Evolutionary conservation across 768 basidiomycete genomes (phyloP).

Genomic region (Asterophora lycoperdoides): DNA sequence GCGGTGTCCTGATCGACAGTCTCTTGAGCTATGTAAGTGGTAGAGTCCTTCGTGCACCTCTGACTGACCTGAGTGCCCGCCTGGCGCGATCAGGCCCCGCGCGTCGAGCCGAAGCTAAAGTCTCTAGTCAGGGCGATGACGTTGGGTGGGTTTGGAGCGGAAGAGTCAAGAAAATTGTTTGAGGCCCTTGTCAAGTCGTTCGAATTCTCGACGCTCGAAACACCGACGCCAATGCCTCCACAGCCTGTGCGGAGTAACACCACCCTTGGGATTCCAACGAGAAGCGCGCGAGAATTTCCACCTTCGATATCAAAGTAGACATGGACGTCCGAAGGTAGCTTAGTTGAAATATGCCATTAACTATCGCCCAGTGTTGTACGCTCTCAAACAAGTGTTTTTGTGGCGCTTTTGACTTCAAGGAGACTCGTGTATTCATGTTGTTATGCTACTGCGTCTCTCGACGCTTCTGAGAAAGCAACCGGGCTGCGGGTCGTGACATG

Average conservation of each 20-base stretch:
- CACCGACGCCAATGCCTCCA: slow-evolving; percentile 2
- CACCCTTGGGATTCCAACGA: slow-evolving; percentile 6
- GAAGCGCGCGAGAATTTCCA: background rate
- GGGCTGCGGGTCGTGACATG: too few relatives aligned
- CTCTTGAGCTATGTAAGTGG: slow-evolving; percentile 31
- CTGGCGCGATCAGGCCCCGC: slow-evolving; percentile 31
- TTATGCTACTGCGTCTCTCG: too few relatives aligned
- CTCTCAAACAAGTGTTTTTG: too few relatives aligned
- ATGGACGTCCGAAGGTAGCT: too few relatives aligned
- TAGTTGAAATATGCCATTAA: background rate
- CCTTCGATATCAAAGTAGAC: background rate
- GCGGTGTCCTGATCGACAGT: slow-evolving; percentile 34
- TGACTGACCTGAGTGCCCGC: background rate
- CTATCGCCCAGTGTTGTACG: too few relatives aligned
- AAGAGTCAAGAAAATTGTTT: slow-evolving; percentile 45
- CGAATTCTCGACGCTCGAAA: slow-evolving; percentile 38
- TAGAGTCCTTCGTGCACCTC: slow-evolving; percentile 1
- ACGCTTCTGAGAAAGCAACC: too few relatives aligned
- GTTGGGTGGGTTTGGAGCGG: slow-evolving; percentile 42
- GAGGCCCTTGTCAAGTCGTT: slow-evolving; percentile 45
- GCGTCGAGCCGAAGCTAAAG: slow-evolving; percentile 36
- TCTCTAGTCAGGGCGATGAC: slow-evolving; percentile 46
- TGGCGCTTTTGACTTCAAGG: too few relatives aligned
- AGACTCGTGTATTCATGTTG: too few relatives aligned
- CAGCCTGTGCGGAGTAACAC: background rate